Evolutionary conservation across 352 stramenopile species (phyloP).

Genomic region (Phytophthora hibernalis): DNA sequence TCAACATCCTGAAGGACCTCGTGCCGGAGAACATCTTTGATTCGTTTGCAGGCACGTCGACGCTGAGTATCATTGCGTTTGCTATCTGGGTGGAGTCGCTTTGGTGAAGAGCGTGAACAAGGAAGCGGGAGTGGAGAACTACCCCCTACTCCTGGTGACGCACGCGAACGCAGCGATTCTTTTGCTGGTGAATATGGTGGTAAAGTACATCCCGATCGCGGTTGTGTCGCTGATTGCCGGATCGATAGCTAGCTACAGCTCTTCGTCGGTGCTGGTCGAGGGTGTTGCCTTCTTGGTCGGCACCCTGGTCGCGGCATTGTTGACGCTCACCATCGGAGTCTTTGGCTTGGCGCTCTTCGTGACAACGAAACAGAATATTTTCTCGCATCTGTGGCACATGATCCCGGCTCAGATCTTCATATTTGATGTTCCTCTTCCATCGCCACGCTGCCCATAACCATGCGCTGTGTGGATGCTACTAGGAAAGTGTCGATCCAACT

Average conservation of each 20-base stretch:
- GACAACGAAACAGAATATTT: constrained; percentile 66
- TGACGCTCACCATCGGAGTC: constrained; percentile 59
- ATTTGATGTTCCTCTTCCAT: constrained; percentile 82
- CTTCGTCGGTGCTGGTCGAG: constrained; percentile 48
- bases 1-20: constrained; percentile 67
- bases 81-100: constrained; percentile 68
- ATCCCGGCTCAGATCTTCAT: constrained; percentile 81
- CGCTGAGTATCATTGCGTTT: constrained; percentile 81
- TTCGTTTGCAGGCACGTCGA: constrained; percentile 60
- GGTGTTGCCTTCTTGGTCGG: constrained; percentile 61
- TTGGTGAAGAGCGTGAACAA: constrained; percentile 68
- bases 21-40: constrained; percentile 79
- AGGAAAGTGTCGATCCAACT: constrained; percentile 68
- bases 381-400: constrained; percentile 72
- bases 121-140: constrained; percentile 61
- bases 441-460: constrained; percentile 78
- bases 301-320: constrained; percentile 52
- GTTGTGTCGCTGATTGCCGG: constrained; percentile 80
- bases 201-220: constrained; percentile 70
- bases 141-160: constrained; percentile 67
- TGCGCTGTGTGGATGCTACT: constrained; percentile 76
- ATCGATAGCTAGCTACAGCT: constrained; percentile 63
- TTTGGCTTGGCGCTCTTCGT: constrained; percentile 63
- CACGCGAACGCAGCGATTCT: constrained; percentile 75
- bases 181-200: constrained; percentile 76